phyloP scores from a whole-genome alignment of 2,329 filamentous ascomycete genomes.

The Torrubiella hemipterigena region DNA sequence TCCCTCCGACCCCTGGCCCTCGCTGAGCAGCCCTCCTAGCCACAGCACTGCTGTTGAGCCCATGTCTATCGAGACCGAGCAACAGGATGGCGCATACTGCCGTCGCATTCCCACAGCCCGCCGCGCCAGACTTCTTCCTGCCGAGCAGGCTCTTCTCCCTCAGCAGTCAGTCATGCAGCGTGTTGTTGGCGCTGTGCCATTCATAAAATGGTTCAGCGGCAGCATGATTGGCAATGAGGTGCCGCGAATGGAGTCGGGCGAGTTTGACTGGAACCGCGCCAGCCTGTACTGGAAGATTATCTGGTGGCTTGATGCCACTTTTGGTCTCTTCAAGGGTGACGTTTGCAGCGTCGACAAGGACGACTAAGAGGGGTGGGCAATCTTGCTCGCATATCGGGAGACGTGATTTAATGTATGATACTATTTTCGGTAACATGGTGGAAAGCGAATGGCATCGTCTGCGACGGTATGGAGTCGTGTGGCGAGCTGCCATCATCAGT shows the following conservation, averaged over 20 bases:
- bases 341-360: constrained; percentile 47
- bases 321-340: constrained; percentile 47
- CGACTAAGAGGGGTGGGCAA: constrained; percentile 29
- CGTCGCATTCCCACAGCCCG: constrained; percentile 56
- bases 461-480: too few species aligned
- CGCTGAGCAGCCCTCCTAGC: constrained; percentile 8
- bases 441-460: too few species aligned
- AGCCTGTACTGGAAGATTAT: constrained; percentile 58
- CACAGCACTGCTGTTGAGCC: constrained; percentile 7
- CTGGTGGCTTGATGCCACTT: constrained; percentile 48
- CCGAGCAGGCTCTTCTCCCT: constrained; percentile 59
- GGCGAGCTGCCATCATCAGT: too few species aligned
- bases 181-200: constrained; percentile 51
- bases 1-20: constrained; percentile 22
- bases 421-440: too few species aligned
- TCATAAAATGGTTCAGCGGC: constrained; percentile 60
- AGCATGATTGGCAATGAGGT: constrained; percentile 66
- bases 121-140: constrained; percentile 51
- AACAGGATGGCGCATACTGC: constrained; percentile 35
- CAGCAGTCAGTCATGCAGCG: constrained; percentile 54
- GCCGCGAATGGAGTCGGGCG: constrained; percentile 58
- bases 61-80: constrained; percentile 16
- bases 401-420: too few species aligned
- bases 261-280: constrained; percentile 63
- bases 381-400: too few species aligned